A percentile compares a stretch with the other conserved stretches of the same genome.
phyloP scores from a whole-genome alignment of 352 stramenopile genomes.

The Globisporangium irregulare region DNA sequence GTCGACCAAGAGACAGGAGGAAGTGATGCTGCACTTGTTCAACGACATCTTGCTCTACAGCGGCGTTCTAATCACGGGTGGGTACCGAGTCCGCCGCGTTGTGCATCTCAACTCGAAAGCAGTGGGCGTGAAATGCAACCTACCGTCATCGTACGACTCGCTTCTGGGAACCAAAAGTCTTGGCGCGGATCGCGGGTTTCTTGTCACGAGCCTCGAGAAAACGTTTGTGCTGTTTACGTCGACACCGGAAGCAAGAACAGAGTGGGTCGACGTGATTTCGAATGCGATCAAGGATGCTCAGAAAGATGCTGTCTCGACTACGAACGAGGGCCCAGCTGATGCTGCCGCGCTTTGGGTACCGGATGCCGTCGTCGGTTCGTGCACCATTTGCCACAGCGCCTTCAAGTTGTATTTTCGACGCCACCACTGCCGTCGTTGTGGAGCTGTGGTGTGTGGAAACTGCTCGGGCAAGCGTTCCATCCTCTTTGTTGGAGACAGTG shows the following conservation, averaged over 20 bases:
- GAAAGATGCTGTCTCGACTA: constrained; percentile 20
- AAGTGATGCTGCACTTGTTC: constrained; percentile 84
- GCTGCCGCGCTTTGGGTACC: constrained; percentile 75
- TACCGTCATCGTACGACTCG: constrained; percentile 47
- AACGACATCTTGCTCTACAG: constrained; percentile 87
- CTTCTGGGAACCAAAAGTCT: constrained; percentile 47
- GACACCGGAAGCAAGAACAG: constrained; percentile 34
- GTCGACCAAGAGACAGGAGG: constrained; percentile 76
- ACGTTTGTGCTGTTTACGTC: constrained; percentile 77
- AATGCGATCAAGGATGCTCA: constrained; percentile 58
- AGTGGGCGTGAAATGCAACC: constrained; percentile 55
- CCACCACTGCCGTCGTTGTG: constrained; percentile 81
- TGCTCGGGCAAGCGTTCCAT: constrained; percentile 68
- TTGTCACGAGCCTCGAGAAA: constrained; percentile 79
- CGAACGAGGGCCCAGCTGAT: constrained; percentile 43
- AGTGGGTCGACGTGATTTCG: constrained; percentile 62
- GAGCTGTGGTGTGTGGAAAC: constrained; percentile 70
- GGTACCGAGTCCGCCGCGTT: constrained; percentile 67
- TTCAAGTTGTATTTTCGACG: constrained; percentile 80
- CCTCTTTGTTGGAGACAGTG: constrained; percentile 68
- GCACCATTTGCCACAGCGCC: constrained; percentile 57
- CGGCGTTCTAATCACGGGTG: constrained; percentile 63
- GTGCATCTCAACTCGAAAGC: constrained; percentile 74
- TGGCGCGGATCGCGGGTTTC: constrained; percentile 59
- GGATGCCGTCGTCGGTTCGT: constrained; percentile 60